Percentiles rank a stretch among this genome's conserved stretches.
phyloP scores from a whole-genome alignment of 495 filamentous ascomycete species.

The Parathielavia appendiculata region DNA sequence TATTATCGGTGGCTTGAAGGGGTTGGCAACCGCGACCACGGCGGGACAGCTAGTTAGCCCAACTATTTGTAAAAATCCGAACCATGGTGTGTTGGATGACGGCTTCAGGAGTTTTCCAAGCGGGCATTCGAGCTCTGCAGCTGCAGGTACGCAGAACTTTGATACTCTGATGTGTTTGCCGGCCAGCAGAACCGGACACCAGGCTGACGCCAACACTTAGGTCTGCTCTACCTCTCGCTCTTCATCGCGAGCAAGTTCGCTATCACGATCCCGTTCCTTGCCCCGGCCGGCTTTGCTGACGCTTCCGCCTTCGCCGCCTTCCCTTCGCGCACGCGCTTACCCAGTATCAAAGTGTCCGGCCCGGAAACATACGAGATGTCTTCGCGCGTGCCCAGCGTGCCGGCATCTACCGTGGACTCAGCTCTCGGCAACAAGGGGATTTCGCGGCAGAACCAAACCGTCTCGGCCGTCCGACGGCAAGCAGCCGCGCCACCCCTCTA shows the following conservation, averaged over 20 bases:
- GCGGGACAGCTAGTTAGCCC: conserved; percentile 55
- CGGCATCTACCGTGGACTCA: conserved; percentile 25
- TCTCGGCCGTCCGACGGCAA: conserved; percentile 51
- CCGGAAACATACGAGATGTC: conserved; percentile 30
- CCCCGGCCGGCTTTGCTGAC: conserved; percentile 34
- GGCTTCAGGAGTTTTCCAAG: conserved; percentile 84
- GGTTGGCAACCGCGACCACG: conserved; percentile 25
- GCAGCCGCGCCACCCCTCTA: conserved; percentile 65
- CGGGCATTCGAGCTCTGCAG: conserved; percentile 58
- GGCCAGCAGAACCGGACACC: background rate
- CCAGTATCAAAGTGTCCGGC: conserved; percentile 18
- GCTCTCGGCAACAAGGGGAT: conserved; percentile 32
- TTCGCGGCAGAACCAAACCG: conserved; percentile 41
- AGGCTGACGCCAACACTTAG: conserved; percentile 9
- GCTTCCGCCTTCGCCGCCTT: conserved; percentile 43
- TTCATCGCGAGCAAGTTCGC: conserved; percentile 60
- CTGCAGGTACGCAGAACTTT: conserved; percentile 48
- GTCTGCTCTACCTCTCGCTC: conserved; percentile 74
- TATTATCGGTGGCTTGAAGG: conserved; percentile 36
- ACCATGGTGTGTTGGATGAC: conserved; percentile 65
- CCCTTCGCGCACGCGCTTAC: conserved; percentile 40
- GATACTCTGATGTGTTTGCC: background rate
- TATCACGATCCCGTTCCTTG: conserved; percentile 54
- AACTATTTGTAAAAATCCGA: conserved; percentile 63
- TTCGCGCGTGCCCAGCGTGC: conserved; percentile 17